A percentile compares a stretch with the other conserved stretches of the same genome.
phyloP scores from a whole-genome alignment of 2,329 filamentous ascomycete genomes.

The Dactylellina haptotyla region DNA sequence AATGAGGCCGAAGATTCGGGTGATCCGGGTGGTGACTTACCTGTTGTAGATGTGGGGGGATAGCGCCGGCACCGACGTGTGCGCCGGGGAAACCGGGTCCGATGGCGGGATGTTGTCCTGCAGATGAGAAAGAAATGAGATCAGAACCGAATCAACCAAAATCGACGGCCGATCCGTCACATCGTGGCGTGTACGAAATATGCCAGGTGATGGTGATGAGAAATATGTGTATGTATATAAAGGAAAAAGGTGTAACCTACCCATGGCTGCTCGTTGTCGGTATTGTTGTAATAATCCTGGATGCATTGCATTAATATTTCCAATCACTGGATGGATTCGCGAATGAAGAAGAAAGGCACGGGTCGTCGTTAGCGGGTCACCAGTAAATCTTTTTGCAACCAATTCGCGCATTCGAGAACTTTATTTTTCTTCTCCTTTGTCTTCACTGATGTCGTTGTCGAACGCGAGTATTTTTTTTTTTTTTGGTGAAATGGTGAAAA shows the following conservation, averaged over 20 bases:
- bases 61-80: conserved; percentile 15
- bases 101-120: conserved; percentile 23
- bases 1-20: neutral
- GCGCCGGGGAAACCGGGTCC: conserved; percentile 33
- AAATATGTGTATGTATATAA: neutral
- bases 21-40: conserved; percentile 9
- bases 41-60: conserved; percentile 49
- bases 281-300: conserved; percentile 53
- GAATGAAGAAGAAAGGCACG: conserved; percentile 7
- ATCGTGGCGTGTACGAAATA: neutral
- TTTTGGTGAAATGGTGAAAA: conserved; percentile 12
- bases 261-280: conserved; percentile 31
- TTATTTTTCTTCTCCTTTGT: conserved; percentile 7
- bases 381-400: conserved; percentile 44
- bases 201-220: neutral
- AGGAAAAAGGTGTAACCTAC: conserved; percentile 18
- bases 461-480: conserved; percentile 23
- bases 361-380: conserved; percentile 47
- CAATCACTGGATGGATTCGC: conserved; percentile 38
- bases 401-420: conserved; percentile 51
- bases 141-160: neutral
- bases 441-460: conserved; percentile 11
- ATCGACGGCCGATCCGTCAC: neutral
- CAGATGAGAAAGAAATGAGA: neutral
- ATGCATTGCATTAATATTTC: conserved; percentile 53